These are phyloP conservation scores for Karstenula rhodostoma DNA, from an alignment of 2,329 filamentous ascomycete genomes.

Conservation along the genomic window DNA sequence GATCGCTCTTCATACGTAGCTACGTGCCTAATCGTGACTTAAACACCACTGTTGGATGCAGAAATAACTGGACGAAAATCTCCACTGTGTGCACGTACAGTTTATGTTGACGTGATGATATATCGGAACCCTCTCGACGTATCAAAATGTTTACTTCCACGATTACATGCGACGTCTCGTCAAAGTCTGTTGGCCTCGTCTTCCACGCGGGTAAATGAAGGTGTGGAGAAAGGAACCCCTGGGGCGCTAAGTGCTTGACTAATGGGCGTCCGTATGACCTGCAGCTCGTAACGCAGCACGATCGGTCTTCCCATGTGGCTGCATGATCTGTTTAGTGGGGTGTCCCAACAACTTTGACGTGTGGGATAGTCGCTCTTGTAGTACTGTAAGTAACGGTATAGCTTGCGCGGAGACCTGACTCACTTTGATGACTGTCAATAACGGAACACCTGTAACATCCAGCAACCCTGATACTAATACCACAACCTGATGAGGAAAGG, in stretches of 20 bases:
- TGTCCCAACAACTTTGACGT: slow-evolving; percentile 15
- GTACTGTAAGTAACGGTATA: background rate
- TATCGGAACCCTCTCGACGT: slow-evolving; percentile 15
- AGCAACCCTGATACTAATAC: background rate
- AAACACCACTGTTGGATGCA: background rate
- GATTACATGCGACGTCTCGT: slow-evolving; percentile 8
- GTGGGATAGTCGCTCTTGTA: slow-evolving; percentile 1
- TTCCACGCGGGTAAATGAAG: slow-evolving; percentile 22
- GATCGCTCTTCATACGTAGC: slow-evolving; percentile 20
- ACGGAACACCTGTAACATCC: background rate
- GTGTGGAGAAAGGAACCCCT: slow-evolving; percentile 12
- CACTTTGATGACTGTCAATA: background rate
- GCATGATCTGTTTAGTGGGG: slow-evolving; percentile 13
- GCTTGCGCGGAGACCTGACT: background rate
- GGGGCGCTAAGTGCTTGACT: slow-evolving; percentile 9
- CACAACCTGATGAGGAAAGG: background rate
- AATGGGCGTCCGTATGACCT: slow-evolving; percentile 19
- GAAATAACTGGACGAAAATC: background rate
- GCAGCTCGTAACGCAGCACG: slow-evolving; percentile 22
- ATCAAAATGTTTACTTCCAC: slow-evolving; percentile 9
- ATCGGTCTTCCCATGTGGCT: slow-evolving; percentile 18
- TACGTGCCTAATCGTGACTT: slow-evolving; percentile 3
- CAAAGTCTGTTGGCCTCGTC: slow-evolving; percentile 9
- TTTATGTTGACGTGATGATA: slow-evolving; percentile 13
- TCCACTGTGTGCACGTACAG: slow-evolving; percentile 4